A percentile compares a stretch with the other conserved stretches of the same genome.
These are phyloP conservation scores for Scedosporium aurantiacum DNA, from an alignment of 2,329 filamentous ascomycete genomes.

Conservation along the genomic window DNA sequence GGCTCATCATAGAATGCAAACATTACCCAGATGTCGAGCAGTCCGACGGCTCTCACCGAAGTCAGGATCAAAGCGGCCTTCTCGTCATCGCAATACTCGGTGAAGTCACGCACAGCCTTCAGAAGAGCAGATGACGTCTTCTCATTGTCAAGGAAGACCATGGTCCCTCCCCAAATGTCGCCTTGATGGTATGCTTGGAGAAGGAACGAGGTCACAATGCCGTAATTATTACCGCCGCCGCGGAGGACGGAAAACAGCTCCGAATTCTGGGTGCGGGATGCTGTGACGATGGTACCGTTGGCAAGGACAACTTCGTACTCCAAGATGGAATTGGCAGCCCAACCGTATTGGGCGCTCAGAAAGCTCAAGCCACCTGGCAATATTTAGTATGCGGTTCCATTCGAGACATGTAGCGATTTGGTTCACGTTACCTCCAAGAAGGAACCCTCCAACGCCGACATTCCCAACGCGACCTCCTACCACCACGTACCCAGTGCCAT, in stretches of 20 bases:
- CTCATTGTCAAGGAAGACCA: constrained; percentile 22
- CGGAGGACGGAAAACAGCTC: constrained; percentile 43
- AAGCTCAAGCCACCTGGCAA: constrained; percentile 35
- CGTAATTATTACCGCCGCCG: constrained; percentile 47
- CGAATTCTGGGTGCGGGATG: constrained; percentile 26
- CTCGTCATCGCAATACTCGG: constrained; percentile 44
- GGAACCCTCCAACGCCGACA: constrained; percentile 34
- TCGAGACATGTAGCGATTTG: too few species aligned
- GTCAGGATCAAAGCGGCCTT: constrained; percentile 52
- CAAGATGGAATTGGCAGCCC: constrained; percentile 35
- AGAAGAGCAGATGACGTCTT: constrained; percentile 26
- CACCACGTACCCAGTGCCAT: constrained; percentile 28
- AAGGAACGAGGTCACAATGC: constrained; percentile 35
- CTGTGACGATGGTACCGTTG: constrained; percentile 34
- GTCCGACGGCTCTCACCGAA: constrained; percentile 22
- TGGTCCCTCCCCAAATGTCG: constrained; percentile 31
- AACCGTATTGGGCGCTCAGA: constrained; percentile 38
- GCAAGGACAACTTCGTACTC: constrained; percentile 42
- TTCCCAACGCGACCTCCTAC: constrained; percentile 34
- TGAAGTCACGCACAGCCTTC: constrained; percentile 33
- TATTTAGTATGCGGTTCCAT: not conserved
- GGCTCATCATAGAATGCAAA: constrained; percentile 54
- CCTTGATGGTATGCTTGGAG: constrained; percentile 29
- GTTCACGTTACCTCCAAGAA: constrained; percentile 37
- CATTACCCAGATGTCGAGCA: constrained; percentile 44